Evolutionary conservation across 169 alveolate genomes (phyloP).

Genomic region (Eimeria necatrix): DNA sequence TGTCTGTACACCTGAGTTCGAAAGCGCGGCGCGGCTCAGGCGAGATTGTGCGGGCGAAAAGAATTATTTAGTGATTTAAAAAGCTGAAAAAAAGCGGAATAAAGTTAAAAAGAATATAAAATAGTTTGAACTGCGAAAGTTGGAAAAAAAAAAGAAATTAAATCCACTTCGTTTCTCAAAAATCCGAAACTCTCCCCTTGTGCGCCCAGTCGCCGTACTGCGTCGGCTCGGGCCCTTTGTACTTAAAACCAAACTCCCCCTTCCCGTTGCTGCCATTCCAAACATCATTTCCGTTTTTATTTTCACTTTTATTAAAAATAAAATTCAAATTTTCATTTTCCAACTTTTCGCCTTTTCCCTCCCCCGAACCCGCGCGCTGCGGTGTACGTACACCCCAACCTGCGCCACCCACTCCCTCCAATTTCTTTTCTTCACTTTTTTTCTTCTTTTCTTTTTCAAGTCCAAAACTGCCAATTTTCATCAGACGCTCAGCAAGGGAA

Average conservation of each 20-base stretch:
- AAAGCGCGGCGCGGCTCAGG: slow-evolving; percentile 81
- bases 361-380: background rate
- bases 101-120: background rate
- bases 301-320: background rate
- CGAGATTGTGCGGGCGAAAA: slow-evolving; percentile 91
- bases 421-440: background rate
- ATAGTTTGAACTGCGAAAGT: background rate
- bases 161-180: slow-evolving; percentile 33
- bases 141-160: background rate
- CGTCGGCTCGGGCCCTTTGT: slow-evolving; percentile 89
- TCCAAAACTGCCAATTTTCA: too few species aligned
- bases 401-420: background rate
- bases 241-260: slow-evolving; percentile 87
- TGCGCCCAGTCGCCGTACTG: slow-evolving; percentile 89
- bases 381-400: slow-evolving; percentile 1
- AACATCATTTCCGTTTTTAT: background rate
- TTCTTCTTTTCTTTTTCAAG: too few species aligned
- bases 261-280: background rate
- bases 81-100: background rate
- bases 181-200: slow-evolving; percentile 88
- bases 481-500: background rate
- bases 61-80: slow-evolving; percentile 83
- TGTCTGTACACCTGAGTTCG: background rate
- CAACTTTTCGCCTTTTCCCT: background rate
- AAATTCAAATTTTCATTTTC: too few species aligned